Conservation (phyloP, 2,329 filamentous ascomycete species). For the Neopestalotiopsis sp. region DNA sequence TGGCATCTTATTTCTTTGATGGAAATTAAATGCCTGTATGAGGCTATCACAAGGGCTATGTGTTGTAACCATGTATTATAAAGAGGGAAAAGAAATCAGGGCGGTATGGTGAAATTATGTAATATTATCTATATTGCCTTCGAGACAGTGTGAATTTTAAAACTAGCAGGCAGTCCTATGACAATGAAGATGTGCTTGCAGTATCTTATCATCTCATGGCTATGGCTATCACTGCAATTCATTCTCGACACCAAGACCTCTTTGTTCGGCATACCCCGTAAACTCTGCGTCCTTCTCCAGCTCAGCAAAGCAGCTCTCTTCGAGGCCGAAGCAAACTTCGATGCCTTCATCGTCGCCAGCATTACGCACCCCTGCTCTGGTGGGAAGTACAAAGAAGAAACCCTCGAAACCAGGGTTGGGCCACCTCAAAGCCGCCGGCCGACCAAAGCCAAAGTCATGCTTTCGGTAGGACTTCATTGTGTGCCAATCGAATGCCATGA, state of each 20-base stretch:
- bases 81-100: too few species aligned
- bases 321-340: slow-evolving; percentile 11
- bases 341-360: slow-evolving; percentile 12
- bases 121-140: too few species aligned
- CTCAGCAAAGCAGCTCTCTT: slow-evolving; percentile 12
- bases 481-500: slow-evolving; percentile 18
- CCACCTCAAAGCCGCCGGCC: slow-evolving; percentile 13
- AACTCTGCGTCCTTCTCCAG: slow-evolving; percentile 16
- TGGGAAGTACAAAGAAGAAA: slow-evolving; percentile 14
- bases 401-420: slow-evolving; percentile 14
- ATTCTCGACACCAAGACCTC: slow-evolving; percentile 2
- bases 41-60: too few species aligned
- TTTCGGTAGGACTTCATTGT: slow-evolving; percentile 16
- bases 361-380: slow-evolving; percentile 4
- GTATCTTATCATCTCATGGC: too few species aligned
- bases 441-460: slow-evolving; percentile 14
- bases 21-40: too few species aligned
- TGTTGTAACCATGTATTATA: too few species aligned
- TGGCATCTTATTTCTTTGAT: too few species aligned
- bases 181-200: too few species aligned
- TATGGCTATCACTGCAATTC: neutral
- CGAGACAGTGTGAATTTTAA: too few species aligned
- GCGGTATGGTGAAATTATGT: too few species aligned
- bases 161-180: too few species aligned
- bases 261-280: slow-evolving; percentile 9